Percentiles rank a stretch among this genome's conserved stretches.
Evolutionary conservation across 176 grass and related monocot species (phyloP).

Genomic region (Triticum timopheevii): DNA sequence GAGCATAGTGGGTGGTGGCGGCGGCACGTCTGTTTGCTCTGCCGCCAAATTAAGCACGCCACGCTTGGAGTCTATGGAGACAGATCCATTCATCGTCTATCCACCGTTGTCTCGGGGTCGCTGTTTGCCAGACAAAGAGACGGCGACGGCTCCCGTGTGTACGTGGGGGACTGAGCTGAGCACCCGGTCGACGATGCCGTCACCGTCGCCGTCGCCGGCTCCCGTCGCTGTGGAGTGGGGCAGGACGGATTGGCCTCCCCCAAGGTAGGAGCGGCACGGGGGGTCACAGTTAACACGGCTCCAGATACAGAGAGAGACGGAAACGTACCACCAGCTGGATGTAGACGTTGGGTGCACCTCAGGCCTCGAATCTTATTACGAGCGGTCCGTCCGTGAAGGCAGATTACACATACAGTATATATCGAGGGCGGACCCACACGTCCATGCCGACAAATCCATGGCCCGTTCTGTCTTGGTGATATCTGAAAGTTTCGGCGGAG

Average conservation of each 20-base stretch:
- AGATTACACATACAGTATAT: no score
- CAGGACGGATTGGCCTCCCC: background rate
- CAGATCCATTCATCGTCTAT: background rate
- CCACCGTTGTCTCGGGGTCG: background rate
- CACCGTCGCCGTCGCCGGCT: background rate
- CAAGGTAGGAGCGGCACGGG: background rate
- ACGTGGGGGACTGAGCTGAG: background rate
- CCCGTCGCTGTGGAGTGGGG: background rate
- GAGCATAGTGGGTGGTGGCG: no score
- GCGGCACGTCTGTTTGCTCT: no score
- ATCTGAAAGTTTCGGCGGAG: background rate
- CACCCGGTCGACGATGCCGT: background rate
- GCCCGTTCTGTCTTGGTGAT: no score
- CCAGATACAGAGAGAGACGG: no score
- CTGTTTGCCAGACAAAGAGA: background rate
- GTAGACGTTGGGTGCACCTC: no score
- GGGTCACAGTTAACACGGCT: background rate
- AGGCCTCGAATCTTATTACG: no score
- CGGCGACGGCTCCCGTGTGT: background rate
- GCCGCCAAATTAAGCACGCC: background rate
- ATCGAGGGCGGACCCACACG: no score
- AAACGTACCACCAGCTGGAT: no score
- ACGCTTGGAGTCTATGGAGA: no score
- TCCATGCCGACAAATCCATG: no score
- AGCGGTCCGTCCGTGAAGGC: no score